These are phyloP conservation scores for Scedosporium dehoogii DNA, from an alignment of 2,329 filamentous ascomycete genomes.

Conservation along the genomic window DNA sequence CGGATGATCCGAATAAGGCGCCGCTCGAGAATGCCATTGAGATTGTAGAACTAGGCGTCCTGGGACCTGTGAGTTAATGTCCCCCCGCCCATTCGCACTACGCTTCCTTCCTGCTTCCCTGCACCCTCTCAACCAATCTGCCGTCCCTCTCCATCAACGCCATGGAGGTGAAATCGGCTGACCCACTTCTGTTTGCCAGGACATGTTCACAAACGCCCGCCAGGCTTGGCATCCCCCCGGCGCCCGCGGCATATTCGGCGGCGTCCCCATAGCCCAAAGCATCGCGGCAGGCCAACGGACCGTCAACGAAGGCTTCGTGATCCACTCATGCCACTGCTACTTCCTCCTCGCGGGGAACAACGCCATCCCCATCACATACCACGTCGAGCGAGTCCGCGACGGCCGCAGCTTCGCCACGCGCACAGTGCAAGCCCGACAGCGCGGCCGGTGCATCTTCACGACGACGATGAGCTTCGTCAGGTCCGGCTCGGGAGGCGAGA, in stretches of 20 bases:
- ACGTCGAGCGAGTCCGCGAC: constrained; percentile 88
- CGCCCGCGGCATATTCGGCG: constrained; percentile 88
- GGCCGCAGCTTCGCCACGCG: constrained; percentile 83
- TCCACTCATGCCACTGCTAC: constrained; percentile 98
- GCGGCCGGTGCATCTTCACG: constrained; percentile 85
- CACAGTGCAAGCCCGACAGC: constrained; percentile 90
- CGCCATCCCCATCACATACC: constrained; percentile 80
- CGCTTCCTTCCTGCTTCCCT: constrained; percentile 5
- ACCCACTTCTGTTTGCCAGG: constrained; percentile 32
- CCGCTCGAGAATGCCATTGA: constrained; percentile 85
- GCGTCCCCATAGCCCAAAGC: constrained; percentile 85
- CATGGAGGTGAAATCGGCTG: neutral
- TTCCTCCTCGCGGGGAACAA: constrained; percentile 86
- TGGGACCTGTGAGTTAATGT: constrained; percentile 54
- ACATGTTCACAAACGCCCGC: constrained; percentile 91
- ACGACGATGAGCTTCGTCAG: constrained; percentile 84
- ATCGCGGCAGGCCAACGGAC: constrained; percentile 83
- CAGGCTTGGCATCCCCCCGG: constrained; percentile 87
- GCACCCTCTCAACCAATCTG: neutral
- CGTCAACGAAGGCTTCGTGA: constrained; percentile 66
- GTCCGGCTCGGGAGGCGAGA: constrained; percentile 43
- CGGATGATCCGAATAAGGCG: constrained; percentile 60
- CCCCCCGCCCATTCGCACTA: neutral
- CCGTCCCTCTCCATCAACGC: neutral
- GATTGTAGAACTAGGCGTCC: constrained; percentile 65